Evolutionary conservation across 805 yeast species (phyloP).

Genomic region (Limtongia smithiae): DNA sequence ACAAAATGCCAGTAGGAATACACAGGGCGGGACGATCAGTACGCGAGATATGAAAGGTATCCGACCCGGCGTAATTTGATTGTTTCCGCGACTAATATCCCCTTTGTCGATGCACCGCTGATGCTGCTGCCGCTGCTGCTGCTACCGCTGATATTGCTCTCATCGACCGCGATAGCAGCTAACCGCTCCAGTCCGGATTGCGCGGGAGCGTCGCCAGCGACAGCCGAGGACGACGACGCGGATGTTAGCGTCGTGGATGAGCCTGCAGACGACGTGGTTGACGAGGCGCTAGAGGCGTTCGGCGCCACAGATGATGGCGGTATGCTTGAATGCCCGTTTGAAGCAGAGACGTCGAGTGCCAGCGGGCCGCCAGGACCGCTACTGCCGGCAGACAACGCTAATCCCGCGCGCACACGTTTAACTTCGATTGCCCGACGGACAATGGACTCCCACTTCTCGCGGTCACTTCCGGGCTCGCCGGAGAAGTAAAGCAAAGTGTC

Average conservation of each 20-base stretch:
- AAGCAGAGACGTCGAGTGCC: not conserved
- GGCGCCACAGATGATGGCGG: no score
- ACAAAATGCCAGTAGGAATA: no score
- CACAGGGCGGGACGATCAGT: no score
- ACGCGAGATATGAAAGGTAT: no score
- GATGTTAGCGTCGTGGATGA: not conserved
- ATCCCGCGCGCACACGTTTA: not conserved
- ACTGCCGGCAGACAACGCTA: no score
- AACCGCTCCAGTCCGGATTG: constrained; percentile 24
- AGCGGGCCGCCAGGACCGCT: not conserved
- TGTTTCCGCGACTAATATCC: not conserved
- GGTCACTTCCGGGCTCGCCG: not conserved
- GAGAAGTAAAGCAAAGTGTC: not conserved
- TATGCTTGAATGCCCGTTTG: not conserved
- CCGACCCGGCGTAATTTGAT: not conserved
- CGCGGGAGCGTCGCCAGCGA: no score
- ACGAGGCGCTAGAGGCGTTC: no score
- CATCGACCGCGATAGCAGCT: constrained; percentile 28
- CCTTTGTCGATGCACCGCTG: not conserved
- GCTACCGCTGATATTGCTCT: constrained; percentile 4
- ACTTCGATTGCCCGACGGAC: constrained; percentile 5
- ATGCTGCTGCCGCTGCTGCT: not conserved
- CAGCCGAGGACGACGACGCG: constrained; percentile 1
- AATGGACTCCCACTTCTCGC: constrained; percentile 8
- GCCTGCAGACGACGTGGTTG: not conserved